A percentile compares a stretch with the other conserved stretches of the same genome.
Conservation (phyloP, 2,329 filamentous ascomycete species). For the Colletotrichum siamense region DNA sequence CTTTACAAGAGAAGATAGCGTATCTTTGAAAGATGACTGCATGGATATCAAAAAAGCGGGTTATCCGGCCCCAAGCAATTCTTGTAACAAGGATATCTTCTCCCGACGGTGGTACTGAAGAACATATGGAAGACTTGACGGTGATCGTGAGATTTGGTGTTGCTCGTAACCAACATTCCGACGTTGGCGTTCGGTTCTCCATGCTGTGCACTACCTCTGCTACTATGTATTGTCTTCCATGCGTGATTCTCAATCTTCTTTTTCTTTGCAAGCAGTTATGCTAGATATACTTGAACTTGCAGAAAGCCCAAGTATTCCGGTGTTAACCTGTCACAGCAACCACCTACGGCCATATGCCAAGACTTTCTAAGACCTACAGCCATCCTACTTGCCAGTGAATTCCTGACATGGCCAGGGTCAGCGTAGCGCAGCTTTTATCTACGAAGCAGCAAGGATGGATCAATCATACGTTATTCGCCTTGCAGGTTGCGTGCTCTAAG, state of each 20-base stretch:
- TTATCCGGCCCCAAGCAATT: not conserved
- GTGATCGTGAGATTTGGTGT: not conserved
- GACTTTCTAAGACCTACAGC: not conserved
- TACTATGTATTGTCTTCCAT: not conserved
- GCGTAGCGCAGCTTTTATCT: not conserved
- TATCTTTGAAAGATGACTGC: not conserved
- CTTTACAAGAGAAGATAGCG: not conserved
- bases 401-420: not conserved
- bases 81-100: not conserved
- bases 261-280: no score
- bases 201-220: not conserved
- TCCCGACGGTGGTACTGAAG: not conserved
- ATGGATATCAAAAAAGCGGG: not conserved
- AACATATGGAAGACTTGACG: not conserved
- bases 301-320: not conserved
- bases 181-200: not conserved
- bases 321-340: not conserved
- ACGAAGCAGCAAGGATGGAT: not conserved
- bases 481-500: not conserved
- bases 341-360: not conserved
- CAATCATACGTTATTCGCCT: not conserved
- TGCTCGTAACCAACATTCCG: no score
- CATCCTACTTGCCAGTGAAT: not conserved
- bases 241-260: no score
- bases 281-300: no score